Evolutionary conservation across 495 filamentous ascomycete species (phyloP).

Genomic region (Penicillium coffeae): DNA sequence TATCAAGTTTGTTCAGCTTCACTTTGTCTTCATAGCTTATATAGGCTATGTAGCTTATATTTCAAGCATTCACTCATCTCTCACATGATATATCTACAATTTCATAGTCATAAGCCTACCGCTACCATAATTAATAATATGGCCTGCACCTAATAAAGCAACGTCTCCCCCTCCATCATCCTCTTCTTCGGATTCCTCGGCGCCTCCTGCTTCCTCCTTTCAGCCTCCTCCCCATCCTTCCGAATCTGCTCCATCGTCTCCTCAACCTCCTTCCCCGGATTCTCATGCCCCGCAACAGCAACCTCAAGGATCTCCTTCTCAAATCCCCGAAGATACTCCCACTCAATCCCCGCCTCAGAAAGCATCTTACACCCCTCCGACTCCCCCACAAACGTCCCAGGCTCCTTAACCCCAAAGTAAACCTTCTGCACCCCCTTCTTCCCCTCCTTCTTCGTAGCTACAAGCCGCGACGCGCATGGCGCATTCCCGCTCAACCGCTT

Average conservation of each 20-base stretch:
- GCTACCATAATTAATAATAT: too few relatives aligned
- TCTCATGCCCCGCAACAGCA: conserved; percentile 75
- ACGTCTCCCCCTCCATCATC: conserved; percentile 39
- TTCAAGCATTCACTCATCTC: too few relatives aligned
- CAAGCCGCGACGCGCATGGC: conserved; percentile 78
- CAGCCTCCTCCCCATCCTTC: conserved; percentile 34
- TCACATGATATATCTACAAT: too few relatives aligned
- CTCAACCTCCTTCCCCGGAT: conserved; percentile 32
- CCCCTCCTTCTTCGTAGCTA: conserved; percentile 44
- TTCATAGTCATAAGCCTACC: too few relatives aligned
- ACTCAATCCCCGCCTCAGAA: conserved; percentile 67
- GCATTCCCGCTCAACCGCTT: conserved; percentile 75
- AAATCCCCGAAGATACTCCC: conserved; percentile 66
- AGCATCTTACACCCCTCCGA: conserved; percentile 72
- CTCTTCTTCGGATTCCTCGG: conserved; percentile 47
- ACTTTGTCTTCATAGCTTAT: too few relatives aligned
- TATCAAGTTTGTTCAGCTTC: neutral
- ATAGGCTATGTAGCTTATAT: too few relatives aligned
- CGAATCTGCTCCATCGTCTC: conserved; percentile 26
- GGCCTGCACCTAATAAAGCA: conserved; percentile 17
- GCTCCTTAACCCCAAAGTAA: conserved; percentile 85
- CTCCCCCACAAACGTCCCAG: conserved; percentile 77
- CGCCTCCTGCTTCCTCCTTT: conserved; percentile 32
- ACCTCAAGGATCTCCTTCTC: conserved; percentile 78
- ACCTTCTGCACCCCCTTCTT: conserved; percentile 65